Percentiles rank a stretch among this genome's conserved stretches.
phyloP scores from a whole-genome alignment of 1,139 yeast genomes.

The Candida tunisiensis region DNA sequence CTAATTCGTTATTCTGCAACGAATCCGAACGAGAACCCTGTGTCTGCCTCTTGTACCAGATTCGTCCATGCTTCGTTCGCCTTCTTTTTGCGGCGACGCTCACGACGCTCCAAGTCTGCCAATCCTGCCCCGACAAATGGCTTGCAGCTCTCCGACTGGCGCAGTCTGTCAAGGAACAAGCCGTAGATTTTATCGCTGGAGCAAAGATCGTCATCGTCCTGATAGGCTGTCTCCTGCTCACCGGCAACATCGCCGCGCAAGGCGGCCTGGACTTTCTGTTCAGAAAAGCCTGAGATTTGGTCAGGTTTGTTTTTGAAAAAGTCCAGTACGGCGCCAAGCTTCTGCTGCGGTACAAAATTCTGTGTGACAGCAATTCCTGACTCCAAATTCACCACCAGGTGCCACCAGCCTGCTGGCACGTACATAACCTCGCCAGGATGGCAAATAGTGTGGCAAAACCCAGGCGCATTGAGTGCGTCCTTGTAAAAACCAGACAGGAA shows the following conservation, averaged over 20 bases:
- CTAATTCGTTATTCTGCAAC: background rate
- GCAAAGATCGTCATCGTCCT: conserved; percentile 1
- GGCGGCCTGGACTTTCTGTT: conserved; percentile 6
- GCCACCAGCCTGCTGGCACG: conserved; percentile 98
- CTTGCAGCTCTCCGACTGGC: too few species aligned
- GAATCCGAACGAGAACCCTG: too few species aligned
- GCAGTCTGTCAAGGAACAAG: background rate
- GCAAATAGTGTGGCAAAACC: conserved; percentile 52
- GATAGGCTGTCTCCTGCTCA: background rate
- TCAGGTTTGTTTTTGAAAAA: conserved; percentile 50
- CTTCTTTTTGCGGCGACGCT: too few species aligned
- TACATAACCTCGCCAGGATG: conserved; percentile 73
- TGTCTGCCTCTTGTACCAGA: too few species aligned
- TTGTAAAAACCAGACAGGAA: conserved; percentile 65
- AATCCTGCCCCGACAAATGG: too few species aligned
- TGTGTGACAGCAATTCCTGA: conserved; percentile 67
- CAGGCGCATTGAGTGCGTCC: conserved; percentile 26
- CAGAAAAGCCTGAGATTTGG: conserved; percentile 67
- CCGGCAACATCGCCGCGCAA: background rate
- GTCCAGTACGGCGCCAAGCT: conserved; percentile 32
- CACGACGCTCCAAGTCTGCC: too few species aligned
- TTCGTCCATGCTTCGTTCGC: too few species aligned
- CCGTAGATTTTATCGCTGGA: background rate
- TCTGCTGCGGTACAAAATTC: conserved; percentile 60
- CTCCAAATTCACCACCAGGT: conserved; percentile 66